A percentile compares a stretch with the other conserved stretches of the same genome.
phyloP scores from a whole-genome alignment of 2,329 filamentous ascomycete species.

The Fusarium pseudograminearum region DNA sequence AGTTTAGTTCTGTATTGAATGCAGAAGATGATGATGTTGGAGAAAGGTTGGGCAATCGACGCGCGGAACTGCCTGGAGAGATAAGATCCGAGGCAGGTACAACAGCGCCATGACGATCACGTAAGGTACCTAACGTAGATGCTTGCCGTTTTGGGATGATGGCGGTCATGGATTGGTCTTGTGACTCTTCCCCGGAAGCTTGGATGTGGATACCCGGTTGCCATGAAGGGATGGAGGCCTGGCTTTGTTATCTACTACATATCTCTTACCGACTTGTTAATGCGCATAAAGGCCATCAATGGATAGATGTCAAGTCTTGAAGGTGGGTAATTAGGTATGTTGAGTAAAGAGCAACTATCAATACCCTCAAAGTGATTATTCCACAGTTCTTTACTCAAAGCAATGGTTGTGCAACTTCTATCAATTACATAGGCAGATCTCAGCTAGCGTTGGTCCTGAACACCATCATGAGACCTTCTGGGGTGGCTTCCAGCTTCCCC shows the following conservation, averaged over 20 bases:
- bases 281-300: neutral
- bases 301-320: neutral
- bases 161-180: constrained; percentile 35
- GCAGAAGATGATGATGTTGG: constrained; percentile 16
- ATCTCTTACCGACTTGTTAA: neutral
- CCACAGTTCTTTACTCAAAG: neutral
- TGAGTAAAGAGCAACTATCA: neutral
- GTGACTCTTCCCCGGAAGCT: constrained; percentile 33
- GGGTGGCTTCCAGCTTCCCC: constrained; percentile 1
- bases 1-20: constrained; percentile 4
- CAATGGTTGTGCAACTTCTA: too few relatives aligned
- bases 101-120: constrained; percentile 38
- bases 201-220: constrained; percentile 40
- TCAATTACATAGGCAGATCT: neutral
- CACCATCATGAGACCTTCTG: constrained; percentile 14
- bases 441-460: neutral
- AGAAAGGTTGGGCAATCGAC: constrained; percentile 27
- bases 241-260: constrained; percentile 13
- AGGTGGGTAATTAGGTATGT: neutral
- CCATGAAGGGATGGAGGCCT: constrained; percentile 15
- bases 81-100: constrained; percentile 33
- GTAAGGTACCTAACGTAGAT: constrained; percentile 31
- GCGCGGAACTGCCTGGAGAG: constrained; percentile 17
- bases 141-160: constrained; percentile 38
- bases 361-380: too few relatives aligned